These are phyloP conservation scores for Fusarium sp. DNA, from an alignment of 2,329 filamentous ascomycete genomes.

Conservation along the genomic window DNA sequence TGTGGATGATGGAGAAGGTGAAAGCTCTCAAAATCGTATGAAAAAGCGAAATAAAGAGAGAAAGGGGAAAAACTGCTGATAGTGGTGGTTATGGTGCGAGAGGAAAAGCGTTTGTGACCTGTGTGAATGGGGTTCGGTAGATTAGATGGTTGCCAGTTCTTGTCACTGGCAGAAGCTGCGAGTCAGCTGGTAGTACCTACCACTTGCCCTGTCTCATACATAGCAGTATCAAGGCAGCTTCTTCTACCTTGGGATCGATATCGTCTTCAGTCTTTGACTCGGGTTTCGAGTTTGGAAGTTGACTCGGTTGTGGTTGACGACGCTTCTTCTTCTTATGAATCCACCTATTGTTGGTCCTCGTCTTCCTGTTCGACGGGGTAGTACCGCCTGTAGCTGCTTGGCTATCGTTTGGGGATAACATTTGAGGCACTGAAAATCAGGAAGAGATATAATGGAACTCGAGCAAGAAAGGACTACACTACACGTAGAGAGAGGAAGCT, in stretches of 20 bases:
- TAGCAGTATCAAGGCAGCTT: not conserved
- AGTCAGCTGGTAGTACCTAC: not conserved
- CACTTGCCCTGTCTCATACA: not conserved
- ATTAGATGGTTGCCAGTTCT: not conserved
- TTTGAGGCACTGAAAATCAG: not conserved
- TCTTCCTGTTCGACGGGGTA: not conserved
- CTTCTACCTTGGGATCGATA: not conserved
- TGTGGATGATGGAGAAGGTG: not conserved
- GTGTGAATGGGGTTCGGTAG: not conserved
- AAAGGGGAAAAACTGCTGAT: not conserved
- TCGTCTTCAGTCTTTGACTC: too few species aligned
- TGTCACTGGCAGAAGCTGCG: conserved; percentile 10
- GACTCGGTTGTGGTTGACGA: not conserved
- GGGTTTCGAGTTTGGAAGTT: not conserved
- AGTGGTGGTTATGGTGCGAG: not conserved
- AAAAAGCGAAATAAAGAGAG: not conserved
- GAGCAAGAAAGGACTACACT: too few species aligned
- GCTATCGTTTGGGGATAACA: not conserved
- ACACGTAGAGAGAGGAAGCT: too few species aligned
- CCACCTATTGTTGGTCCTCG: not conserved
- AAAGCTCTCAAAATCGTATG: not conserved
- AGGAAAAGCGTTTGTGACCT: not conserved
- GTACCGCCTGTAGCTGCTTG: not conserved
- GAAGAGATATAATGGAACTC: not conserved
- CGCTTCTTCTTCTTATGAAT: not conserved